Conservation (phyloP, 2,329 filamentous ascomycete species). For the Rhinocladiella similis region DNA sequence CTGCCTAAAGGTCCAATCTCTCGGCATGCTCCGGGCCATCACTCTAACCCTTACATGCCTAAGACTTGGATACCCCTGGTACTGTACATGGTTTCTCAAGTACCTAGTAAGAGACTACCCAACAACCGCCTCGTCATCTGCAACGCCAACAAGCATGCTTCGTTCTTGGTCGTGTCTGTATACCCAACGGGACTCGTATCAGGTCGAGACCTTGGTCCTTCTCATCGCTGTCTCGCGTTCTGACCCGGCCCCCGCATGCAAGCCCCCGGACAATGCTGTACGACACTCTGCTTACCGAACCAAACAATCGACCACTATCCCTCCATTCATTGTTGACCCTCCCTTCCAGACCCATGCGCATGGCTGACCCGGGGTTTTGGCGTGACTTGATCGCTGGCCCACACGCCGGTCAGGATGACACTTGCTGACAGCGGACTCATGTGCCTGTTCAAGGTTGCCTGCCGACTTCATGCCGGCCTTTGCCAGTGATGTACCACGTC, state of each 20-base stretch:
- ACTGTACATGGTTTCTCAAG: no score
- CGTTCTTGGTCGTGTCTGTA: no score
- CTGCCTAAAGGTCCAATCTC: background rate
- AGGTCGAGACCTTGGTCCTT: background rate
- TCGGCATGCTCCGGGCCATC: background rate
- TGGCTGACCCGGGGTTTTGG: slow-evolving; percentile 4
- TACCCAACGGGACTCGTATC: background rate
- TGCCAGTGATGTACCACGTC: background rate
- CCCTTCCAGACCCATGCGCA: slow-evolving; percentile 3
- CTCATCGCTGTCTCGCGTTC: background rate
- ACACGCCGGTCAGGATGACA: slow-evolving; percentile 11
- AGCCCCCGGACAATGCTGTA: background rate
- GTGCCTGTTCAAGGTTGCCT: slow-evolving; percentile 1
- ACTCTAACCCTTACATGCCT: background rate
- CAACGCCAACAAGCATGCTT: no score
- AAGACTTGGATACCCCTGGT: no score
- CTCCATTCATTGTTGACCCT: background rate
- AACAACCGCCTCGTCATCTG: no score
- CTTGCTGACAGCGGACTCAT: slow-evolving; percentile 17
- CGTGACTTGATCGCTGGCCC: background rate
- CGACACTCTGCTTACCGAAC: background rate
- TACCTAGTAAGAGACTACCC: no score
- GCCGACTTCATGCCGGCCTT: background rate
- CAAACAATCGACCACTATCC: background rate
- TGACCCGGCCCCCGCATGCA: background rate